Percentiles rank a stretch among this genome's conserved stretches.
phyloP scores from a whole-genome alignment of 768 basidiomycete genomes.

The Candolleomyces eurysporus region DNA sequence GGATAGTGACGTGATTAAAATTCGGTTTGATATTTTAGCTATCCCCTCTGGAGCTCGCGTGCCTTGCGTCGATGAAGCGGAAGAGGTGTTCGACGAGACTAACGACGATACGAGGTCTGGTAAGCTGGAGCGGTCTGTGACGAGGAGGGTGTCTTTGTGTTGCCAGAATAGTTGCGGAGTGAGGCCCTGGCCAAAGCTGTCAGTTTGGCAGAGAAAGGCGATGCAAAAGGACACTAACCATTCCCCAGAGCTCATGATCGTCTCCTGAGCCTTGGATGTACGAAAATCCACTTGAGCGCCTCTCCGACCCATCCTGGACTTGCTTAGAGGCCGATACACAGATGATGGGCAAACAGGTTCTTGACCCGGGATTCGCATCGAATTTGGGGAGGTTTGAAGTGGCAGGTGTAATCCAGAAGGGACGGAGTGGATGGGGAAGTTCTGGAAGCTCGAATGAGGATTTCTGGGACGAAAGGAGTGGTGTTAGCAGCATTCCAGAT shows the following conservation, averaged over 20 bases:
- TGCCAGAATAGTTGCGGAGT: conserved; percentile 74
- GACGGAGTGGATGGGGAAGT: conserved; percentile 67
- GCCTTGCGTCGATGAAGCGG: background rate
- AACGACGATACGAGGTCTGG: conserved; percentile 38
- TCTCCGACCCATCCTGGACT: conserved; percentile 55
- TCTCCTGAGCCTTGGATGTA: conserved; percentile 96
- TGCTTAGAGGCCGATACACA: conserved; percentile 86
- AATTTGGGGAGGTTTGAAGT: conserved; percentile 46
- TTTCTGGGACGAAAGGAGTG: conserved; percentile 34
- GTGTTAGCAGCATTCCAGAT: background rate
- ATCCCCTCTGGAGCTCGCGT: background rate
- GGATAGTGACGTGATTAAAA: background rate
- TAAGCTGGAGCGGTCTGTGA: conserved; percentile 46
- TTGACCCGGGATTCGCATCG: conserved; percentile 6
- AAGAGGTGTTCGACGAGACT: conserved; percentile 15
- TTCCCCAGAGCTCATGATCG: conserved; percentile 89
- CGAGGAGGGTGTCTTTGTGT: conserved; percentile 48
- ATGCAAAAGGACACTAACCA: conserved; percentile 38
- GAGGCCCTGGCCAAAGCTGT: conserved; percentile 55
- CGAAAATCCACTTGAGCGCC: conserved; percentile 65
- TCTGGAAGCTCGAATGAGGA: conserved; percentile 71
- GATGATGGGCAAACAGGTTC: conserved; percentile 60
- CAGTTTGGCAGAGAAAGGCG: background rate
- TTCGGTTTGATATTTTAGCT: background rate
- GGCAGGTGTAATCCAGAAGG: conserved; percentile 85